These are phyloP conservation scores for Fonsecaea erecta DNA, from an alignment of 2,329 filamentous ascomycete genomes.

Conservation along the genomic window DNA sequence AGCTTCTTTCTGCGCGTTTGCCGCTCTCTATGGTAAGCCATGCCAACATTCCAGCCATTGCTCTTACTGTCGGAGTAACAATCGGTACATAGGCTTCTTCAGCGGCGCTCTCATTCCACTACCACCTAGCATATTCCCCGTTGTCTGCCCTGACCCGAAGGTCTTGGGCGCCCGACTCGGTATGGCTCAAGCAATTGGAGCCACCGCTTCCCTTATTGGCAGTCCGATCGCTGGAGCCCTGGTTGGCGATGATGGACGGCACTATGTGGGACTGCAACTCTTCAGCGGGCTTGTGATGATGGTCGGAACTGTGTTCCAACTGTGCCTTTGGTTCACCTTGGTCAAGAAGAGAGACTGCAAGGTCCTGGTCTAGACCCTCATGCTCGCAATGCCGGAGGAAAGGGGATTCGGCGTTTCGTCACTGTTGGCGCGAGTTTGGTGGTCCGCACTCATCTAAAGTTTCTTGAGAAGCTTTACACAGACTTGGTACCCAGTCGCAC, in stretches of 20 bases:
- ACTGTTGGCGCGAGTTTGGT: not conserved
- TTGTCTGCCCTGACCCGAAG: slow-evolving; percentile 52
- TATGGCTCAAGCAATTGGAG: slow-evolving; percentile 55
- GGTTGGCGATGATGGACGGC: slow-evolving; percentile 42
- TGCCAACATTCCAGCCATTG: not conserved
- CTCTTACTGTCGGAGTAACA: not conserved
- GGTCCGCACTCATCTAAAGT: not conserved
- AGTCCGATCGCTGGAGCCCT: slow-evolving; percentile 56
- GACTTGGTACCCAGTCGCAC: not conserved
- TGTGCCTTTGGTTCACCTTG: slow-evolving; percentile 34
- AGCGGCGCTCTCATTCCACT: slow-evolving; percentile 65
- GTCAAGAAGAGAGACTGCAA: slow-evolving; percentile 30
- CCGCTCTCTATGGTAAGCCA: slow-evolving; percentile 57
- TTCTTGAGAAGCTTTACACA: not conserved
- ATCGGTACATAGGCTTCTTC: slow-evolving; percentile 50
- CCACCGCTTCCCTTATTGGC: slow-evolving; percentile 54
- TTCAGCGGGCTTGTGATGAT: slow-evolving; percentile 51
- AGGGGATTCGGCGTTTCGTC: not conserved
- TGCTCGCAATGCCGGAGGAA: not conserved
- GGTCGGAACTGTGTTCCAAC: slow-evolving; percentile 45
- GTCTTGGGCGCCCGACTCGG: slow-evolving; percentile 55
- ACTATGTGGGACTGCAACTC: slow-evolving; percentile 52
- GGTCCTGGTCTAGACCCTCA: slow-evolving; percentile 23
- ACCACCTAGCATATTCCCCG: slow-evolving; percentile 63
- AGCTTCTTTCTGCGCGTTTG: slow-evolving; percentile 61